Base-by-base conservation (phyloP, 768 basidiomycete genomes). In the Leccinum ochraceum region DNA sequence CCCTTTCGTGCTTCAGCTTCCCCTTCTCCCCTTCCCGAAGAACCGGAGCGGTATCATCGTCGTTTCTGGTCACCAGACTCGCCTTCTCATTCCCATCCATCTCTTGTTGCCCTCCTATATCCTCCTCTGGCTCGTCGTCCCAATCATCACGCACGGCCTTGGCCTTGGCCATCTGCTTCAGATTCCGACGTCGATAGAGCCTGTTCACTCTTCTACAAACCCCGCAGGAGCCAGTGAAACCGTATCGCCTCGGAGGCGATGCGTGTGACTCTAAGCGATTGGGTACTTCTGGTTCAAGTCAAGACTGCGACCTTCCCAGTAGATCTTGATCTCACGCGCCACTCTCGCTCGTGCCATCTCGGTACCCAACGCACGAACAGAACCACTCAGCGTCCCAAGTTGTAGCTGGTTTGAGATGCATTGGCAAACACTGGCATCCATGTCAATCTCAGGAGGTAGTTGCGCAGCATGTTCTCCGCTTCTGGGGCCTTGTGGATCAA, bases 341-440 rank as follows among this genome's bases (percentile, higher is more conserved):
- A 48, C 52, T 57, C 59, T 58, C 61, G 50, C 48, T 54, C 53
- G 54, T 32, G 59, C 58, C 68, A 68, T 69, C 50, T 26, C 17
- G 49, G 1, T 11, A 5, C 34, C 11, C 34, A 13, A 13, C 7
- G 34, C 34, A 11, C 34, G 13, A 34, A 34, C 3, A 34, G 32
- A 10, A 34, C 11, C 32, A 34, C 32, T 34, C 11, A 4, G 10
- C 32, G 3, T 3, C 32, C 32, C 10, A 34, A 13, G 34, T 34
- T n/a, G 4, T 32, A 46, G 7, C 22, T 6, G 52, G 37, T 34
- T 11, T 13, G 3, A 34, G 11, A 14, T 13, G 79, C 75, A 67
- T 94, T 95, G 42, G 86, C 77, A 8, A 91, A 73, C 67, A n/a
- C n/a, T n/a, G n/a, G n/a, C n/a, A 91, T 78, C 24, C 90, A 86